Base-by-base conservation (phyloP, 129 eudicot genomes). In the Rutidosis leptorrhynchoides region DNA sequence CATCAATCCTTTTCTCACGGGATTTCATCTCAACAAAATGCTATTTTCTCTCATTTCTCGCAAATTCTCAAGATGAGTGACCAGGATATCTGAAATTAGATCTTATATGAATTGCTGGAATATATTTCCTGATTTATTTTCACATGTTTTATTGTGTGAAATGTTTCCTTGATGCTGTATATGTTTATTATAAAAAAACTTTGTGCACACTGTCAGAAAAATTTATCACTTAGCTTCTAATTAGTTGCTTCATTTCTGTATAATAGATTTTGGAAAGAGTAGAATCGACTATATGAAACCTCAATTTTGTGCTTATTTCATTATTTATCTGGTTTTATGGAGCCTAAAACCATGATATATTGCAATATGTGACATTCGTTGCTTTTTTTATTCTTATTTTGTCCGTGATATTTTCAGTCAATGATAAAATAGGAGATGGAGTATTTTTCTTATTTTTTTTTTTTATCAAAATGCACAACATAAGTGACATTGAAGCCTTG, bases 1-100 rank as follows among this genome's bases (percentile, higher is more conserved):
- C 98, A 92, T 65, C 90, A 70, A 58, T 80, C 96, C 8, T 65
- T 87, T 49, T 91, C 97, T 28, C 95, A 90, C 70, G 97, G 95
- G 56, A 56, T 83, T 67, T 85, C 90, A 21, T 87, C 95, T 60
- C 96, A 90, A 68, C 90, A 75, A 15, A 69, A 68, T 19, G 85
- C 87, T 64, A 72, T 65, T 55, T 88, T 82, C 75, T 92, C 96
- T 57, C 98, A 88, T 81, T 70, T 88, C 74, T 88, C 95, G 3
- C 95, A 83, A 83, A 78, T 62, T 85, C 95, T 32, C 79, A 75
- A 53, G 93, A 88, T 4, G 93, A 84, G 21, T 10, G 82, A 78
- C 74, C 82, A 78, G 74, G 82, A 66, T 51, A 68, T 49, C 28
- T 52, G 45, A 49, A 61, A 51, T 12, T 49, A 27, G 54, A 46